Percentiles rank a stretch among this genome's conserved stretches.
Conservation (phyloP, 192 early-diverging fungal genomes). For the Backusella tuberculispora region DNA sequence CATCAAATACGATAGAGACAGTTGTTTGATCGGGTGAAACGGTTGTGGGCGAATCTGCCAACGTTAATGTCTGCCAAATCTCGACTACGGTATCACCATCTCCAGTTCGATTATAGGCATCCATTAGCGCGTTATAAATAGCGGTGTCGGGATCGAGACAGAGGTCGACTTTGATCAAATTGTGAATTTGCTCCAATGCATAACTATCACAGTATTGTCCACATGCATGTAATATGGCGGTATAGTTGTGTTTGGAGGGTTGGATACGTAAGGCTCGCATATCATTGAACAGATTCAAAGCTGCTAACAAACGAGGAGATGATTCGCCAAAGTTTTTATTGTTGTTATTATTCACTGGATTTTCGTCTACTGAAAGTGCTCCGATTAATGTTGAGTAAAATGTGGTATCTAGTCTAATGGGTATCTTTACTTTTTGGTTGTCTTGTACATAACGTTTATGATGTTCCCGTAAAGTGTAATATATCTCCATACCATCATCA, state of each 20-base stretch:
- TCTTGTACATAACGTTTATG: background rate
- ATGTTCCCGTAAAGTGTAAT: slow-evolving; percentile 31
- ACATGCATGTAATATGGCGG: slow-evolving; percentile 35
- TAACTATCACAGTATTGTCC: slow-evolving; percentile 25
- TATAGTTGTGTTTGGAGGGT: slow-evolving; percentile 36
- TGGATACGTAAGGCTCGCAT: slow-evolving; percentile 38
- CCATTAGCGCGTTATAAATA: slow-evolving; percentile 51
- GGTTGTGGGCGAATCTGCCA: background rate
- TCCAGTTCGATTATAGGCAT: slow-evolving; percentile 46
- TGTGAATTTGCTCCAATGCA: slow-evolving; percentile 37
- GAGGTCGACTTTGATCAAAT: slow-evolving; percentile 45
- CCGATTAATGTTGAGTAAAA: slow-evolving; percentile 21
- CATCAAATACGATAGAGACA: slow-evolving; percentile 47
- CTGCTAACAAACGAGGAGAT: slow-evolving; percentile 16
- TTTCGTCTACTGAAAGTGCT: background rate
- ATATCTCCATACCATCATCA: slow-evolving; percentile 37
- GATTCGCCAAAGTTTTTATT: background rate
- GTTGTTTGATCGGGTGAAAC: slow-evolving; percentile 35
- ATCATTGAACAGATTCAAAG: slow-evolving; percentile 37
- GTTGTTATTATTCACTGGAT: background rate
- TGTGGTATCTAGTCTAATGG: slow-evolving; percentile 14
- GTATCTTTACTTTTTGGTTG: background rate
- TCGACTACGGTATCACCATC: slow-evolving; percentile 36
- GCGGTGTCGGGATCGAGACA: slow-evolving; percentile 43
- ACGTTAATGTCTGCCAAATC: slow-evolving; percentile 43